Evolutionary conservation across 1,284 basidiomycete genomes (phyloP).

Genomic region (Irpex sp.): DNA sequence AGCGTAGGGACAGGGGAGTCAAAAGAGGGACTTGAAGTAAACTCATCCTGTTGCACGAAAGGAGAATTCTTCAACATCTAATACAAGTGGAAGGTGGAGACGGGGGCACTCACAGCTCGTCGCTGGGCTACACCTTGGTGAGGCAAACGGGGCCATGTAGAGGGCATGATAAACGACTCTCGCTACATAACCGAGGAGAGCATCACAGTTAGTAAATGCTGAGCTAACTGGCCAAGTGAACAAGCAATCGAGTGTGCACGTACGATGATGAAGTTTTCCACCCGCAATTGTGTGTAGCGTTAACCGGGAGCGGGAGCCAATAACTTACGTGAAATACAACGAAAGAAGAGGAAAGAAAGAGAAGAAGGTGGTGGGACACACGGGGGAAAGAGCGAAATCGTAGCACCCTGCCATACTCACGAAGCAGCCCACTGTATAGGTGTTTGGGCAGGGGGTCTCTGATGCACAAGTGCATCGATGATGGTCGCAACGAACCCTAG

Average conservation of each 20-base stretch:
- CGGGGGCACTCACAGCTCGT: background rate
- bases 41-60: background rate
- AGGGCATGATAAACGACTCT: background rate
- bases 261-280: background rate
- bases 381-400: background rate
- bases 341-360: background rate
- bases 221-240: background rate
- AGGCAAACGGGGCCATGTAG: background rate
- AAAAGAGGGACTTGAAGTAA: background rate
- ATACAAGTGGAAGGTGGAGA: background rate
- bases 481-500: background rate
- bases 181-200: background rate
- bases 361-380: too few relatives aligned
- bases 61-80: background rate
- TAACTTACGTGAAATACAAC: background rate
- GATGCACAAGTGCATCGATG: background rate
- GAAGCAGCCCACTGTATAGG: background rate
- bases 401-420: background rate
- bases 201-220: background rate
- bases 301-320: background rate
- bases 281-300: background rate
- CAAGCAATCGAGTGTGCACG: background rate
- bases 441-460: background rate
- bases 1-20: background rate
- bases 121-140: background rate